Base-by-base conservation (phyloP, 1,284 basidiomycete species). In the Cystobasidiaceae sp. region DNA sequence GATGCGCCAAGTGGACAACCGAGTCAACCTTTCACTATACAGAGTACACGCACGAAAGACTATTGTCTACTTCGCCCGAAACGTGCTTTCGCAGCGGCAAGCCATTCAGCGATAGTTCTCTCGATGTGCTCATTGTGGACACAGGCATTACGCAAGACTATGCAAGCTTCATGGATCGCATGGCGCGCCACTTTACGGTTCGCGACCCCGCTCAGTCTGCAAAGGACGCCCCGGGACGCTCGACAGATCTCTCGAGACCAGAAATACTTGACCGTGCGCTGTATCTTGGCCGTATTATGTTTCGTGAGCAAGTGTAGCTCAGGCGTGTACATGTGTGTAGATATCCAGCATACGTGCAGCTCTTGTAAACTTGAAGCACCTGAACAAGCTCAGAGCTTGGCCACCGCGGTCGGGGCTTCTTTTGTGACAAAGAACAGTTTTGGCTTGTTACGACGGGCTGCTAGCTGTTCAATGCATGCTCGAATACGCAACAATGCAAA, bases 1-100 rank as follows among this genome's bases (percentile, higher is more conserved):
- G 43, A 28, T 21, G 3, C 5, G 61, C 61, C 13, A 39, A 45
- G 13, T 64, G 61, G 61, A 64, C 61, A 17, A 46, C 27, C 33
- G 61, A 64, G n/a, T 27, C 51, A 23, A 49, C 27, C n/a, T 64
- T 64, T 45, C 39, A 56, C 19, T 39, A 64, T 43, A 55, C 61
- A 11, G 51, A 46, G 2, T 48, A 43, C 23, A 56, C 61, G n/a
- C 61, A 56, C 23, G 39, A 64, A 23, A 15, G 61, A 19, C 41
- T 64, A 11, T 33, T 64, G 19, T 64, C 61, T 27, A 64, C 51
- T 13, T 64, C 61, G n/a, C 61, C 61, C 21, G 61, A 64, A 39
- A 25, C 52, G 3, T 56, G 56, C 33, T 64, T 64, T 30, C 61
- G 49, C 30, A 9, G 39, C 25, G 61, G 61, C 51, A 55, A 56